Evolutionary conservation across 768 basidiomycete species (phyloP), one percentile per base, ranked within the genome.

Genomic region (Hericium rajendrae): DNA sequence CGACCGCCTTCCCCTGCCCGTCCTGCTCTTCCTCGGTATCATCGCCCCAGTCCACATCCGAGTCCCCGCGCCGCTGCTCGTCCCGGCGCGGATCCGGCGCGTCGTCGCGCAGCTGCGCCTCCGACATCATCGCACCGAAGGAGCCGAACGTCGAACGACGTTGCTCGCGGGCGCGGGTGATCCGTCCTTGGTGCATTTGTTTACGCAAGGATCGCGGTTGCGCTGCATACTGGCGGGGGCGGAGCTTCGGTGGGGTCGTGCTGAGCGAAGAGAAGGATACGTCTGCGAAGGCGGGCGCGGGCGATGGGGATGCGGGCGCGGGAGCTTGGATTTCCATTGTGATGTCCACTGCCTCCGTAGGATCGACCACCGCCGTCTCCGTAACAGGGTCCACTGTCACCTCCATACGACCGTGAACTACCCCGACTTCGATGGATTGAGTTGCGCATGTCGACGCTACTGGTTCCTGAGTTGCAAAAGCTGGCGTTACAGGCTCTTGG

Each of bases 1-100:
- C 67, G 57, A 68, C 64, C 6, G 65, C 72, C 39, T 68, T 73
- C 8, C 65, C 74, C 9, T 70, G 74, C 32, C 32, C 32, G 13
- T 72, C 74, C 4, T 67, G 72, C 49, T 59, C 54, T 24, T 48
- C 54, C 15, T 60, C 66, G 16, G 61, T 61, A n/a, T 60, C 61
- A n/a, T 76, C 78, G 1, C 82, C 84, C 82, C 83, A 86, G 46
- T 86, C 81, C 12, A 88, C 58, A 64, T 89, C 88, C 28, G 83
- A 85, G 65, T 86, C 86, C 0, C 76, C 84, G 48, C 73, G 70
- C 53, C 85, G 76, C 67, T 80, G 71, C 61, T 83, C 76, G n/a
- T 73, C 71, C 68, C 73, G 70, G 55, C 72, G 71, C 3, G 74
- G 69, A 63, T 78, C 73, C 22, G 52, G 60, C 32, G 76, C 74